Evolutionary conservation across 306 rosid genomes (phyloP), one percentile per base, ranked within the genome.

Genomic region (Rosa persica): DNA sequence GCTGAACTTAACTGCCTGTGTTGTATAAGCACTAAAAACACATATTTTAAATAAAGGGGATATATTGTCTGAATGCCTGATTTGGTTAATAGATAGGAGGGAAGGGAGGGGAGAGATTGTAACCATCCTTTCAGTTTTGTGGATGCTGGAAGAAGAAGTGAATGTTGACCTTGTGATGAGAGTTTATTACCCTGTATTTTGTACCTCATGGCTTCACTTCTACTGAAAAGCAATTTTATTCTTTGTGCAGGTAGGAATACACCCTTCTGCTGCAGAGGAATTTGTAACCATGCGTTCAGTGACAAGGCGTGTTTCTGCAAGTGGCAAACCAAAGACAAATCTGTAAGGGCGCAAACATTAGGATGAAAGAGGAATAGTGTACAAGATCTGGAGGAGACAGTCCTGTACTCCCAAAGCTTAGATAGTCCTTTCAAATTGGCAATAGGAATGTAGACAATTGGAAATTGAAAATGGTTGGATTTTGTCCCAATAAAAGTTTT

Each of bases 251-350:
- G 99, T 92, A 43, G 98, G 98, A 73, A 74, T 95, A 82, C 98
- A 95, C 81, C 99, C 99, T 73, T 85, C 94, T 74, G 69, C 99
- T 4, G 97, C 99, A 0, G 99, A 95, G 86, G 99, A 95, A 81
- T 95, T 95, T 70, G 99, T 95, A 70, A 95, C 99, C 68, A 95
- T 95, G 99, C 84, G 99, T 46, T 72, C 96, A 2, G 89, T 79
- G 71, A 74, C 93, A 1, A 91, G 97, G 89, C 84, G 89, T 42
- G 78, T 95, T 72, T 54, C 90, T 27, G 95, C 77, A 7, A 22
- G 74, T 65, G 54, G 79, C 55, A 90, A 92, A 73, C 96, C 85
- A 25, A 91, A 90, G 81, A 94, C 90, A 65, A 90, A 81, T 79
- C 81, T 90, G 51, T 87, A 79, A 76, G 61, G 13, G n/a, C 22